A percentile compares a stretch with the other conserved stretches of the same genome.
phyloP scores from a whole-genome alignment of 257 asterid species.

The Solanum clarkiae region DNA sequence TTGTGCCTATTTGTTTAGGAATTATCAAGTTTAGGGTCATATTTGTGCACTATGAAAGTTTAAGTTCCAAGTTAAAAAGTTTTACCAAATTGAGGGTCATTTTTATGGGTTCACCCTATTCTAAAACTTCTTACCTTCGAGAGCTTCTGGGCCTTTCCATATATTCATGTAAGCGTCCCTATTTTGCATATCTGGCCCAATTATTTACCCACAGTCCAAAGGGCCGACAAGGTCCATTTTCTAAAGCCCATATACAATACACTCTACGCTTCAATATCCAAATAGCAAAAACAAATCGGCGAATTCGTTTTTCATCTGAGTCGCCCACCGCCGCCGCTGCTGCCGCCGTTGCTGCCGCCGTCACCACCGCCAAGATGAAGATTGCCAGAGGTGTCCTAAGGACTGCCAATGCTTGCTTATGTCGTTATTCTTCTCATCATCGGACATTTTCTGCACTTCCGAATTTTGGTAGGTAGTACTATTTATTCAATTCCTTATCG shows the following conservation, averaged over 20 bases:
- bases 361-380: neutral
- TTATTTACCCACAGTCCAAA: neutral
- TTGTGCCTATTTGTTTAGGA: no score
- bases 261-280: neutral
- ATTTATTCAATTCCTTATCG: neutral
- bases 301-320: neutral
- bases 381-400: neutral
- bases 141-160: no score
- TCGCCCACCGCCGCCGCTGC: neutral
- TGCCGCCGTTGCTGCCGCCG: neutral
- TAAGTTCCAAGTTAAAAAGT: no score
- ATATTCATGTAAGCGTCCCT: no score
- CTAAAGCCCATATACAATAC: neutral
- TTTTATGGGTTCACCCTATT: no score
- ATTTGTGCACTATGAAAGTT: no score
- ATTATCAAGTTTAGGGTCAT: no score
- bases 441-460: slow-evolving; percentile 3
- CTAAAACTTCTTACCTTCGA: no score
- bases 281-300: neutral
- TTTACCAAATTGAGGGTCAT: no score
- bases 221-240: neutral
- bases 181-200: neutral
- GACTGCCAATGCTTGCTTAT: neutral
- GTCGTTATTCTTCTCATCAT: neutral
- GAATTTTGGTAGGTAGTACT: neutral